Evolutionary conservation across 106 monocot genomes (phyloP).

Genomic region (Platanthera zijinensis): DNA sequence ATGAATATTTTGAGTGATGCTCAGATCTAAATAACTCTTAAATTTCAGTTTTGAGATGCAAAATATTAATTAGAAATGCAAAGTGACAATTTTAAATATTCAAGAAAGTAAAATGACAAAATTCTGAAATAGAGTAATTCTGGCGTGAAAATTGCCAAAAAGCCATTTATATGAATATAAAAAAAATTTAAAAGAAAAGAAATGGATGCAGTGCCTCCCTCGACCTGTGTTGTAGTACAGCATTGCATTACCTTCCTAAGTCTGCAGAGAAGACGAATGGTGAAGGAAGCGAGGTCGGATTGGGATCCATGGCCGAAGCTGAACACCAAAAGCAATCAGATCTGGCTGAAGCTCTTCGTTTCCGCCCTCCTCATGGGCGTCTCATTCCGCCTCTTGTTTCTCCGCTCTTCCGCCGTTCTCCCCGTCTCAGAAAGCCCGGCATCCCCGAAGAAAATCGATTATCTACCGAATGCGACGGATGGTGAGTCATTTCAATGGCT

Average conservation of each 20-base stretch:
- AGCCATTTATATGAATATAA: too few species aligned
- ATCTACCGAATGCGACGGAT: background rate
- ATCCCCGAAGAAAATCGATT: background rate
- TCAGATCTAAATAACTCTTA: too few species aligned
- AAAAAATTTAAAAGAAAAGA: too few species aligned
- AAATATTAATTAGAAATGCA: too few species aligned
- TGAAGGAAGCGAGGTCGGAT: slow-evolving; percentile 21
- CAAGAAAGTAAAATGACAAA: too few species aligned
- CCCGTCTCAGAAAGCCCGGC: slow-evolving; percentile 10
- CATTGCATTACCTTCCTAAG: background rate
- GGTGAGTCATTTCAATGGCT: background rate
- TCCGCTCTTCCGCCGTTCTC: slow-evolving; percentile 6
- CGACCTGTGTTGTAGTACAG: background rate
- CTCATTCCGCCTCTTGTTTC: slow-evolving; percentile 38
- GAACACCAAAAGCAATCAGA: slow-evolving; percentile 26
- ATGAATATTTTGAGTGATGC: too few species aligned
- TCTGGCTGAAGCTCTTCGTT: slow-evolving; percentile 35
- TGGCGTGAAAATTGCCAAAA: too few species aligned
- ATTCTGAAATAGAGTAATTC: too few species aligned
- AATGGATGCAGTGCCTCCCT: too few species aligned
- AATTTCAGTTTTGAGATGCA: too few species aligned
- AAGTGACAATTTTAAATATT: too few species aligned
- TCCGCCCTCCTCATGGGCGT: slow-evolving; percentile 27
- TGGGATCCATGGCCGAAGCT: slow-evolving; percentile 15
- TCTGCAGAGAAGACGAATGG: background rate